Base-by-base conservation (phyloP, 1,284 basidiomycete species). In the Kalmanozyma brasiliensis region DNA sequence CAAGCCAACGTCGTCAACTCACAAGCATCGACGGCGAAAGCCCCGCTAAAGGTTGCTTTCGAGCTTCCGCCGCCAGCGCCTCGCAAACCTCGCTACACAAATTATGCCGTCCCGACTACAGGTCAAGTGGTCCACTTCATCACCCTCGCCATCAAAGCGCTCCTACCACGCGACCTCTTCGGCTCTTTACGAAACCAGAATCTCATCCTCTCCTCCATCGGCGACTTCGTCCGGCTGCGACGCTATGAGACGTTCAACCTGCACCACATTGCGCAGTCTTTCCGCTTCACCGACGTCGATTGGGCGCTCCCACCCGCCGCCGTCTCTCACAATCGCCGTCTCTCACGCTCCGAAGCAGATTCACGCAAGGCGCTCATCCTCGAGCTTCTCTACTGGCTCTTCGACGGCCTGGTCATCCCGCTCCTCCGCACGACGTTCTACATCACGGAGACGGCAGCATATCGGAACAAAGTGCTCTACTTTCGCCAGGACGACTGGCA, bases 401-500 rank as follows among this genome's bases (percentile, higher is more conserved):
- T 97, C 65, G 91, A 94, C 74, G 89, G 88, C 0, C 91, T 94
- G 76, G 79, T 98, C 7, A 84, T 92, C 3, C 88, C 90, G 0
- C 84, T 98, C 4, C 82, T 98, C 13, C 89, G 88, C 91, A 93
- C 92, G 0, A 90, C 90, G 0, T 99, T 98, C 83, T 98, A 97
- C 81, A 86, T 92, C 36, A 98, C 96, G 0, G 93, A 98, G 73
- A 93, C 94, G 0, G 89, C 90, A 6, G 90, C 89, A 2, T 93
- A 90, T 70, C 86, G 90, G n/a, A 92, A 95, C 70, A 88, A 89
- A 47, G 87, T 94, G 0, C 84, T 98, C 0, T 99, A 95, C 82
- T 98, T 96, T 79, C 87, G 93, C 8, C 93, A 97, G 57, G 93
- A 94, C 56, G 93, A 95, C 72, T 99, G 96, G 96, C 85, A 51